A percentile compares a stretch with the other conserved stretches of the same genome.
Conservation (phyloP, 441 rosid species). For the Erodium texanum region DNA sequence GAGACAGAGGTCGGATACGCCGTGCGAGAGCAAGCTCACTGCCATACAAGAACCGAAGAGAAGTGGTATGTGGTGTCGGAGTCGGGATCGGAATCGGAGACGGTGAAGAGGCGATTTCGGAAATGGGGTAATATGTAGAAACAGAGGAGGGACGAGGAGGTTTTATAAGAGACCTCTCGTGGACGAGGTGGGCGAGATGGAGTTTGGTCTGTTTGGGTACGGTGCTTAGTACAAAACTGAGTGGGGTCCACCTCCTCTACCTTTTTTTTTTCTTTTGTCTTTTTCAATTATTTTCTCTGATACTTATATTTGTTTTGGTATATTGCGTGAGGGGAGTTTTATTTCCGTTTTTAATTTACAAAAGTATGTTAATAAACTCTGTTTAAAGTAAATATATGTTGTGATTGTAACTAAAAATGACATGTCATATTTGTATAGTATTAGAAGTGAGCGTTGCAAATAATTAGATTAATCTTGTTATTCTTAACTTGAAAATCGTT, state of each 20-base stretch:
- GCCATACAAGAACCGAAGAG: slow-evolving; percentile 45
- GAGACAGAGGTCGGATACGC: slow-evolving; percentile 59
- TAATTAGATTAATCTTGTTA: too few relatives aligned
- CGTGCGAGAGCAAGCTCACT: slow-evolving; percentile 36
- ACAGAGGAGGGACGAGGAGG: neutral
- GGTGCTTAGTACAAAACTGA: neutral
- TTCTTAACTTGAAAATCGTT: too few relatives aligned
- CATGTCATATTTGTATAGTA: too few relatives aligned
- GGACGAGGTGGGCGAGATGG: too few relatives aligned
- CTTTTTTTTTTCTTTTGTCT: neutral
- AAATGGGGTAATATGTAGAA: neutral
- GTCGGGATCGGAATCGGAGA: neutral
- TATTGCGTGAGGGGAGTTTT: too few relatives aligned
- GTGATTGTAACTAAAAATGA: too few relatives aligned
- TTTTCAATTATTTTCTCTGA: too few relatives aligned
- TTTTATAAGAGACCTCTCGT: neutral
- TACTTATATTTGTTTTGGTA: too few relatives aligned
- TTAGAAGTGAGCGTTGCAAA: too few relatives aligned
- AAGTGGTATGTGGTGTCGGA: neutral
- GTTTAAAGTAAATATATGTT: too few relatives aligned
- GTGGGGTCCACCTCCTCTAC: neutral
- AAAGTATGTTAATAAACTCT: too few relatives aligned
- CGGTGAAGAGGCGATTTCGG: neutral
- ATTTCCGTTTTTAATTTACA: too few relatives aligned
- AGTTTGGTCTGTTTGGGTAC: neutral